A percentile compares a stretch with the other conserved stretches of the same genome.
Conservation (phyloP, 768 basidiomycete species). For the Hypholoma sublateritium region DNA sequence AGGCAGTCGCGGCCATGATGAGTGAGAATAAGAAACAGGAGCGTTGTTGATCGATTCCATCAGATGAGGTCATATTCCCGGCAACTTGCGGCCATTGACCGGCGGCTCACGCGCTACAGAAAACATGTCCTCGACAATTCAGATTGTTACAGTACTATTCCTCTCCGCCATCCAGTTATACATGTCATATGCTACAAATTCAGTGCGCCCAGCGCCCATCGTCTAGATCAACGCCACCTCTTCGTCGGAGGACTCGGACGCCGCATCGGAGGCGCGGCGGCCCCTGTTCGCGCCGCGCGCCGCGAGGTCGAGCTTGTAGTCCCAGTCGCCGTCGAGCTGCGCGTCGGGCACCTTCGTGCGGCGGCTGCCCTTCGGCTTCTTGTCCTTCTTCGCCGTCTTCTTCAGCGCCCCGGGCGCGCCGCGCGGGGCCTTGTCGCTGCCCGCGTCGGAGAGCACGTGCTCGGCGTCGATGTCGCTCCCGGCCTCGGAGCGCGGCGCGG, state of each 20-base stretch:
- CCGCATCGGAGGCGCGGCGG: conserved; percentile 19
- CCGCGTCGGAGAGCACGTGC: conserved; percentile 17
- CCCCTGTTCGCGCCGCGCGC: conserved; percentile 13
- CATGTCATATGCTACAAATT: not conserved
- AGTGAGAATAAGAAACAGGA: too few species aligned
- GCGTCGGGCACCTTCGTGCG: conserved; percentile 24
- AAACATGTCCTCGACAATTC: too few species aligned
- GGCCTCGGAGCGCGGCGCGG: conserved; percentile 16
- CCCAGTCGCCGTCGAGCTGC: conserved; percentile 24
- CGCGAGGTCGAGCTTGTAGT: conserved; percentile 22
- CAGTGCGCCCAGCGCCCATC: not conserved
- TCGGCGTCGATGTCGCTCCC: conserved; percentile 20
- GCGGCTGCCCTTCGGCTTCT: conserved; percentile 23
- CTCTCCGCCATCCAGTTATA: not conserved
- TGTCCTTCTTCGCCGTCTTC: conserved; percentile 20
- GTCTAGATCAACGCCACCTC: conserved; percentile 3
- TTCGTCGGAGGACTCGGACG: not conserved
- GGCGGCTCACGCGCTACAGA: too few species aligned
- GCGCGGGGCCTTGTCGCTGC: conserved; percentile 11
- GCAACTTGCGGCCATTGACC: too few species aligned
- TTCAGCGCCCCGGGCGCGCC: conserved; percentile 5
- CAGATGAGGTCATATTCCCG: too few species aligned
- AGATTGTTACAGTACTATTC: too few species aligned
- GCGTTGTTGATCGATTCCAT: too few species aligned
- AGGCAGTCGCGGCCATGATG: too few species aligned